Base-by-base conservation (phyloP, 108 stramenopile species). In the Fragilaria radians region DNA sequence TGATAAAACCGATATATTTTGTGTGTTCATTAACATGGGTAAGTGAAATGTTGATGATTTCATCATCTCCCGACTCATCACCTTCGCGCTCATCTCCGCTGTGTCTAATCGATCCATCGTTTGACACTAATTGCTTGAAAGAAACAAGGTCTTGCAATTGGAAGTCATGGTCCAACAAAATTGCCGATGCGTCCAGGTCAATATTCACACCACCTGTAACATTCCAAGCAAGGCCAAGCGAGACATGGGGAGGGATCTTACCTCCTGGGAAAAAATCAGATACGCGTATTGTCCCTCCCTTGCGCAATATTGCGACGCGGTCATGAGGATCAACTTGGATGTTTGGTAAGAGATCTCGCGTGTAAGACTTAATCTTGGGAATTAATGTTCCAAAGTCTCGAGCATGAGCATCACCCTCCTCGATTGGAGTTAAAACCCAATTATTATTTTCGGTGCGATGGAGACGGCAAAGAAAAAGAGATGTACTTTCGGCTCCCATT, bases 181-280 rank as follows among this genome's bases (percentile, higher is more conserved):
- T 45, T 0, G 52, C 72, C 1, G 69, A 73, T 0, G 76, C 76
- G 46, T 77, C 76, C 7, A 77, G 32, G 48, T 77, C 76, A 21
- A 77, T 71, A 32, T 72, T 68, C 23, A 71, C 72, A 25, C 77
- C 77, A 62, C 70, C 46, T 0, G 73, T 71, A 1, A 78, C 68
- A 58, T 78, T 73, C 77, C 77, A 78, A 0, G 77, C 70, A 27
- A 78, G 28, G 0, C 77, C 77, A 66, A 78, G 62, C 0, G 62
- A 61, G 1, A 78, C 25, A 18, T 46, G 48, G 1, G 45, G 32
- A 9, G 59, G 22, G 11, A 63, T 48, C 32, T 63, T 45, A 22
- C 54, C 45, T n/a, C n/a, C n/a, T n/a, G 60, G 45, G 29, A 54
- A 24, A 66, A 65, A 78, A 52, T 78, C 77, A 47, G 24, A 19